Base-by-base conservation (phyloP, 768 basidiomycete genomes). In the Hygrocybe punicea region DNA sequence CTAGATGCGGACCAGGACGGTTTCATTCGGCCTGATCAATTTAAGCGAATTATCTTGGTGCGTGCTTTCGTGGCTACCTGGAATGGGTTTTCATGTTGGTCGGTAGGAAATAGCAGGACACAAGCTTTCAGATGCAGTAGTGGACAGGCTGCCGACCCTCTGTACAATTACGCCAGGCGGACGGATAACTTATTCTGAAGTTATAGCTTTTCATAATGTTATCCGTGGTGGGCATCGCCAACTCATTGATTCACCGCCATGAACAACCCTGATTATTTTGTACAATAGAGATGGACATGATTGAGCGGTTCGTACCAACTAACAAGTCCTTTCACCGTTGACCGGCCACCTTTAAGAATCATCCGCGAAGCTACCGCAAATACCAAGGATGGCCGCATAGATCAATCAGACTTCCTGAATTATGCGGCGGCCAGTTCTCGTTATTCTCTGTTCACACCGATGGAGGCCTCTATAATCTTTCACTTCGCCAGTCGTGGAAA, bases 391-490 rank as follows among this genome's bases (percentile, higher is more conserved):
- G 96, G 96, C 5, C 88, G 93, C 51, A 98, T 99, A 76, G 89
- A 93, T 71, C 86, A 93, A 67, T 83, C 85, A n/a, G 97, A 98
- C 72, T 98, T 99, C 74, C 80, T 96, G 57, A 89, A 98, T 69
- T 78, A 97, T 69, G 84, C 93, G 13, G 86, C 90, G 24, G 82
- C 86, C 35, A 87, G 79, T 62, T 92, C 95, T 63, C 89, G 96
- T 36, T 98, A 98, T 71, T 89, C 92, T 37, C 81, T 96, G 52
- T 98, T 98, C 72, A 95, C 93, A 1, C 96, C 96, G 4, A 96
- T 98, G 91, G 96, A 98, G 71, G 93, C 90, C n/a, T 84, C 89
- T 53, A 97, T 98, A 66, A 86, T 99, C 65, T 99, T 98, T 76
- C 96, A 99, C 71, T 98, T 98, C 74, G 94, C 94, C 24, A 87